Percentiles rank a stretch among this genome's conserved stretches.
phyloP scores from a whole-genome alignment of 768 basidiomycete genomes.

The Trametes sanguinea region DNA sequence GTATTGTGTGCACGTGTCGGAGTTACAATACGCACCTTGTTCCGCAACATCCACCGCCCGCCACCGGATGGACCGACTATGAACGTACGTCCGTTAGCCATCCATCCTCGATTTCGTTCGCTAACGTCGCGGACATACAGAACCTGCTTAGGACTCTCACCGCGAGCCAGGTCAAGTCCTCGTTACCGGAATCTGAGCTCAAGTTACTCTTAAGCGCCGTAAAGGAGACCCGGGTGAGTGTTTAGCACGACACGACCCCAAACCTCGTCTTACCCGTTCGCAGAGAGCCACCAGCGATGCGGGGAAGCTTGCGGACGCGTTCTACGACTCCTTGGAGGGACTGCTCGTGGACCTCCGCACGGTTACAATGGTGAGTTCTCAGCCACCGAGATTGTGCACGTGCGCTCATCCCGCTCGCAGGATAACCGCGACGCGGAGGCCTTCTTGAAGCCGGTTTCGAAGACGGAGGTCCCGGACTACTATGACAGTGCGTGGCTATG shows the following conservation, averaged over 20 bases:
- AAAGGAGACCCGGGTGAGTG: slow-evolving; percentile 84
- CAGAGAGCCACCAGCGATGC: slow-evolving; percentile 61
- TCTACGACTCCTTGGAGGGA: slow-evolving; percentile 93
- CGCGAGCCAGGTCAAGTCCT: slow-evolving; percentile 66
- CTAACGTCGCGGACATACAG: slow-evolving; percentile 41
- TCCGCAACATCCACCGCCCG: slow-evolving; percentile 31
- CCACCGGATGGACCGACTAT: slow-evolving; percentile 37
- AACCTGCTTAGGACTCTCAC: slow-evolving; percentile 90
- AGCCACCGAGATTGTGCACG: slow-evolving; percentile 34
- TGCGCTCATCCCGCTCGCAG: slow-evolving; percentile 38
- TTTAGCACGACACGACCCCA: slow-evolving; percentile 22
- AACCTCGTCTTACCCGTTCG: slow-evolving; percentile 13
- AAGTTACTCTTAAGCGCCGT: slow-evolving; percentile 80
- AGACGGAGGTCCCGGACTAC: slow-evolving; percentile 90
- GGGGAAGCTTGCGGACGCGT: slow-evolving; percentile 77
- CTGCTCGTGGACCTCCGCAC: slow-evolving; percentile 83
- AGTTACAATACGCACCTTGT: slow-evolving; percentile 33
- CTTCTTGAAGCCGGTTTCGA: slow-evolving; percentile 92
- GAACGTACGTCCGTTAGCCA: slow-evolving; percentile 38
- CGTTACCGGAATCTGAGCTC: slow-evolving; percentile 68
- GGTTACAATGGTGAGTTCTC: slow-evolving; percentile 59
- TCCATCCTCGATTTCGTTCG: slow-evolving; percentile 31
- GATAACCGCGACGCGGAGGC: slow-evolving; percentile 90
- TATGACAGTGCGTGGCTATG: slow-evolving; percentile 65
- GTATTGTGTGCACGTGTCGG: slow-evolving; percentile 21